A percentile compares a stretch with the other conserved stretches of the same genome.
phyloP scores from a whole-genome alignment of 148 eudicot genomes.

The Cornus controversa region DNA sequence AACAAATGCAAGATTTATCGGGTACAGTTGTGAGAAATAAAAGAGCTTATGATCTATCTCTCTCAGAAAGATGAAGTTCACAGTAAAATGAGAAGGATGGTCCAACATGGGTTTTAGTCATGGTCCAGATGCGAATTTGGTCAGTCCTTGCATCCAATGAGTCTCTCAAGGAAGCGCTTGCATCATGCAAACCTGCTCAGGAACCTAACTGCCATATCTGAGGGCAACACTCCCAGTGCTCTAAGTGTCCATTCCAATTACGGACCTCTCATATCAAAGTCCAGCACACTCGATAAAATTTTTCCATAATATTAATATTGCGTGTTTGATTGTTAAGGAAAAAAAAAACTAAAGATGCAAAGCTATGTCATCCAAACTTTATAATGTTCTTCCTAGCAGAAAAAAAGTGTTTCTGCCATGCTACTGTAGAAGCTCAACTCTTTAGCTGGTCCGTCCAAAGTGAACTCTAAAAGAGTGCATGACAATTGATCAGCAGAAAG shows the following conservation, averaged over 20 bases:
- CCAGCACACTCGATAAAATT: background rate
- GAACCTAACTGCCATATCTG: background rate
- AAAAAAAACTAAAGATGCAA: background rate
- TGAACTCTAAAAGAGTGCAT: background rate
- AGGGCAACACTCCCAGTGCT: background rate
- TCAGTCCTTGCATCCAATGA: background rate
- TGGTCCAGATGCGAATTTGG: background rate
- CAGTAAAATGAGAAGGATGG: background rate
- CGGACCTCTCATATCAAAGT: background rate
- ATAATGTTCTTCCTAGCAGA: background rate
- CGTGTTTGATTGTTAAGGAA: background rate
- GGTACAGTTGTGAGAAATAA: background rate
- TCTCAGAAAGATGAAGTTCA: background rate
- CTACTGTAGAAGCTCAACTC: background rate
- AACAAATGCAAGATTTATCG: background rate
- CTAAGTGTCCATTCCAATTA: background rate
- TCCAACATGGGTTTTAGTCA: background rate
- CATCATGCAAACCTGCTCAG: background rate
- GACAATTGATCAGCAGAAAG: background rate
- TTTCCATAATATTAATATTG: too few species aligned
- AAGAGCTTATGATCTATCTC: background rate
- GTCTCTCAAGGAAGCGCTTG: background rate
- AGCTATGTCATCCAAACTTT: background rate
- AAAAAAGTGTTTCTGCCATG: background rate
- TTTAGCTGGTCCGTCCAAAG: background rate